Conservation (phyloP, 805 yeast genomes). For the Suhomyces xylopsoci region DNA sequence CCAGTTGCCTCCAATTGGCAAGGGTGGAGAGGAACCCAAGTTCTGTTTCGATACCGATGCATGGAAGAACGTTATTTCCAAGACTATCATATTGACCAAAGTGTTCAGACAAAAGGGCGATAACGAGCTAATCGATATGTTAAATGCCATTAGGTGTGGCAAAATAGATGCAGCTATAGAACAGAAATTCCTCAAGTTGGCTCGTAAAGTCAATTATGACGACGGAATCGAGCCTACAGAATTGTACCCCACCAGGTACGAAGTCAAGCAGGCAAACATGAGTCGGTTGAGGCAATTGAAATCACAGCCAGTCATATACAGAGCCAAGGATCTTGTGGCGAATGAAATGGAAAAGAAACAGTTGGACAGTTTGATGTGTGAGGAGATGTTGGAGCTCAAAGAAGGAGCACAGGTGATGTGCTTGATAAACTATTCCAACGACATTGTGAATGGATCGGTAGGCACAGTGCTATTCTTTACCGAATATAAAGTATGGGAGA, state of each 20-base stretch:
- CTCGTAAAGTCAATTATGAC: slow-evolving; percentile 53
- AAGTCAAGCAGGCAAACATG: slow-evolving; percentile 76
- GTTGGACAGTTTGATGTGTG: slow-evolving; percentile 71
- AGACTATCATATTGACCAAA: slow-evolving; percentile 67
- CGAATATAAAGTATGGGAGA: slow-evolving; percentile 18
- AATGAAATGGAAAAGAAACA: slow-evolving; percentile 21
- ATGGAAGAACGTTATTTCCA: slow-evolving; percentile 64
- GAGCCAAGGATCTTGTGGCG: slow-evolving; percentile 33
- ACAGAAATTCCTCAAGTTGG: slow-evolving; percentile 47
- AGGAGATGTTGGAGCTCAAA: slow-evolving; percentile 58
- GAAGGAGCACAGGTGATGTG: slow-evolving; percentile 94
- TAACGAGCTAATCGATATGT: slow-evolving; percentile 65
- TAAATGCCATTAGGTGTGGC: slow-evolving; percentile 80
- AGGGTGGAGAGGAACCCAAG: slow-evolving; percentile 25
- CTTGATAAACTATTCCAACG: slow-evolving; percentile 69
- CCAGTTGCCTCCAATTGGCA: slow-evolving; percentile 86
- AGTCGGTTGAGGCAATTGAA: slow-evolving; percentile 37
- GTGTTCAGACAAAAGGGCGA: slow-evolving; percentile 92
- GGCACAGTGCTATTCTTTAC: slow-evolving; percentile 69
- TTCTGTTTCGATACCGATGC: slow-evolving; percentile 75
- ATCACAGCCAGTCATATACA: slow-evolving; percentile 45
- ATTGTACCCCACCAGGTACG: slow-evolving; percentile 78
- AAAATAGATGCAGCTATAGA: slow-evolving; percentile 50
- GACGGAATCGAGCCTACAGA: slow-evolving; percentile 90
- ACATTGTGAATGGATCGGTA: slow-evolving; percentile 86